Base-by-base conservation (phyloP, 805 yeast genomes). In the Metschnikowia chrysomelidarum region DNA sequence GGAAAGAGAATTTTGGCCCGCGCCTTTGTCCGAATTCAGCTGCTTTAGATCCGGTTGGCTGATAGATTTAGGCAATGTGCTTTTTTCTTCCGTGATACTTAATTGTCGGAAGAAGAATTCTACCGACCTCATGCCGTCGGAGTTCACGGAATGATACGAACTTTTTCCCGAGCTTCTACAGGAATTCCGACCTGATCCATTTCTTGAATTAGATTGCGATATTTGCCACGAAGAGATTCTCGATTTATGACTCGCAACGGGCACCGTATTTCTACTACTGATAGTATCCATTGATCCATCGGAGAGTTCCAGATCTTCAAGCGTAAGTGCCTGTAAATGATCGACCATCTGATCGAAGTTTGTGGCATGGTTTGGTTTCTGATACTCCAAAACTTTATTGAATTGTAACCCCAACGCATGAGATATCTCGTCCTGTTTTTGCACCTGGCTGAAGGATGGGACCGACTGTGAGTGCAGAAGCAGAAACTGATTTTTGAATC, bases 331-430 rank as follows among this genome's bases (percentile, higher is more conserved):
- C 16, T 22, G 22, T 5, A 36, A 23, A 15, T 27, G 11, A n/a
- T 27, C 22, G 6, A 24, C 10, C 26, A 31, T 15, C 7, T 24
- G 26, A 10, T 31, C 40, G 10, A 10, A 31, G 18, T 23, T 35
- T 12, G 16, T 19, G 7, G 19, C 18, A 2, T 26, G 30, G 16
- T 10, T 11, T 7, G 35, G 36, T 9, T 32, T 26, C 11, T 28
- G 11, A 22, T 36, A 36, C 15, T 26, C 40, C 13, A 31, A 19
- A n/a, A 36, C 28, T 14, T 17, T 18, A 7, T n/a, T 20, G 12
- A 26, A 19, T 14, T 24, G 32, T 14, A 36, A 23, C 2, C 36
- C 40, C 32, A 36, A 36, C 9, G 40, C 40, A 7, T 14, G n/a
- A 2, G 40, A 26, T 11, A 36, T 22, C 26, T 36, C 40, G 27